These are phyloP conservation scores for Aspergillus leporis DNA, from an alignment of 495 filamentous ascomycete genomes.

Conservation along the genomic window DNA sequence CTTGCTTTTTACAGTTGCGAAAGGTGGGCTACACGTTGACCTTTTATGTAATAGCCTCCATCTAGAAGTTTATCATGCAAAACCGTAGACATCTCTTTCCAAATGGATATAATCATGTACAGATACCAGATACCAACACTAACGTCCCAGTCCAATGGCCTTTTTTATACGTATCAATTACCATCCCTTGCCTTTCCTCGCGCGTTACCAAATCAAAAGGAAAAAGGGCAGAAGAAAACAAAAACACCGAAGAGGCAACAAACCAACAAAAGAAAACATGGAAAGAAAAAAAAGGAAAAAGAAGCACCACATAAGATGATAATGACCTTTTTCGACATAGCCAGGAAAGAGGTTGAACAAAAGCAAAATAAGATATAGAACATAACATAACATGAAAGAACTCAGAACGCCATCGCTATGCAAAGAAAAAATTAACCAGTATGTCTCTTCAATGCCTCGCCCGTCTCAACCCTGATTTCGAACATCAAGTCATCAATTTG, in stretches of 20 bases:
- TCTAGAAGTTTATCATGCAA: not conserved
- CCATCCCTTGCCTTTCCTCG: not conserved
- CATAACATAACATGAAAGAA: constrained; percentile 17
- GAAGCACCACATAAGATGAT: not conserved
- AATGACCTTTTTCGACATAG: not conserved
- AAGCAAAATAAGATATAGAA: constrained; percentile 14
- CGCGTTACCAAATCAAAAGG: not conserved
- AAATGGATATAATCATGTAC: constrained; percentile 4
- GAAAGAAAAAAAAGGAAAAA: not conserved
- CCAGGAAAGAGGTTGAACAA: not conserved
- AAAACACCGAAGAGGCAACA: not conserved
- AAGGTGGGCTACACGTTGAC: too few species aligned
- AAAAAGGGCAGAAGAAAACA: not conserved
- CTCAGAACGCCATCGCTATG: constrained; percentile 49
- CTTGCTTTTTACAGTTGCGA: too few species aligned
- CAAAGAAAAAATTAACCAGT: constrained; percentile 25
- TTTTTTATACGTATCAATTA: constrained; percentile 2
- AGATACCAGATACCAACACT: not conserved
- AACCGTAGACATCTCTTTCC: too few species aligned
- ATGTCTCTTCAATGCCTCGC: constrained; percentile 57
- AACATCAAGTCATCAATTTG: constrained; percentile 68
- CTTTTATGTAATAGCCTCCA: not conserved
- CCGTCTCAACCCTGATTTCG: constrained; percentile 63
- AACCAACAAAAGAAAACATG: not conserved
- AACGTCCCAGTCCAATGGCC: not conserved